Evolutionary conservation across 495 filamentous ascomycete genomes (phyloP).

Genomic region (Penicillium bovifimosum): DNA sequence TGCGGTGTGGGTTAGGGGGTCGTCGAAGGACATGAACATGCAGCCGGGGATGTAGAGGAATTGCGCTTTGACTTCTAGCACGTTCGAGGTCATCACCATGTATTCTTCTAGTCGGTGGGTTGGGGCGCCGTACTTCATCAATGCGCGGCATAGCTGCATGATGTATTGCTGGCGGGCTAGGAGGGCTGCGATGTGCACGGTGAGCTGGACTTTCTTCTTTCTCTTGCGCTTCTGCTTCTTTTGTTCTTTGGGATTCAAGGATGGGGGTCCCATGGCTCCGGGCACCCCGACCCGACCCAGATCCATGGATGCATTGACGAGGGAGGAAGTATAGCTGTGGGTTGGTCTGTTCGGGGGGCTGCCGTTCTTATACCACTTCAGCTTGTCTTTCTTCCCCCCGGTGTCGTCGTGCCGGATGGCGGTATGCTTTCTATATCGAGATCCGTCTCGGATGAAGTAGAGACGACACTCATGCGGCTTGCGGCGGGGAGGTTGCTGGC

Average conservation of each 20-base stretch:
- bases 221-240: slow-evolving; percentile 26
- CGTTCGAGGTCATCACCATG: slow-evolving; percentile 79
- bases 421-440: slow-evolving; percentile 18
- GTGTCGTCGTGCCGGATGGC: slow-evolving; percentile 10
- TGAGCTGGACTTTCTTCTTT: slow-evolving; percentile 66
- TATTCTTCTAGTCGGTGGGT: slow-evolving; percentile 75
- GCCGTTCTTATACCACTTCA: slow-evolving; percentile 32
- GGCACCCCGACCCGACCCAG: slow-evolving; percentile 26
- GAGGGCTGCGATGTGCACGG: slow-evolving; percentile 74
- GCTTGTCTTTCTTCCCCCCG: slow-evolving; percentile 28
- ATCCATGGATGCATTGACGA: slow-evolving; percentile 27
- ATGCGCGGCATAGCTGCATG: slow-evolving; percentile 73
- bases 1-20: slow-evolving; percentile 76
- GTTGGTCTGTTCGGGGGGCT: slow-evolving; percentile 3
- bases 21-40: slow-evolving; percentile 93
- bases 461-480: slow-evolving; percentile 22
- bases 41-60: slow-evolving; percentile 87
- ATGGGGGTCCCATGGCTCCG: slow-evolving; percentile 19
- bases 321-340: slow-evolving; percentile 27
- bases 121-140: slow-evolving; percentile 77
- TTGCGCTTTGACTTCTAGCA: slow-evolving; percentile 80
- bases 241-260: slow-evolving; percentile 20
- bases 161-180: slow-evolving; percentile 77
- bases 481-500: slow-evolving; percentile 20
- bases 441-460: slow-evolving; percentile 15